Conservation (phyloP, 306 rosid species). For the Boehmeria nivea region DNA sequence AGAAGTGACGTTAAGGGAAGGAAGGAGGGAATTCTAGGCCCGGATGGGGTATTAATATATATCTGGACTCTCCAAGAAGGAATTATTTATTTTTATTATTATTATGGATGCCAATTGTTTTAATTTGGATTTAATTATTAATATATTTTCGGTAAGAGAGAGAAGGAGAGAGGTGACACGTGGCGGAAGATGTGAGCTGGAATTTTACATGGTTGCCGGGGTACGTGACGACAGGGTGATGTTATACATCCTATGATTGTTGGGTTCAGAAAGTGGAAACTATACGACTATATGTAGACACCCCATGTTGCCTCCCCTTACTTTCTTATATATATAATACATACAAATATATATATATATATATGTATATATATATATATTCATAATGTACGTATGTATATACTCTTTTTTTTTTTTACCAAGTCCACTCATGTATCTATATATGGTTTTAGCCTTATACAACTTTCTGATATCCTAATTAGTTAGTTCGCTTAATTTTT, state of each 20-base stretch:
- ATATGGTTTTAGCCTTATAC: neutral
- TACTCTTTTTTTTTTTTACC: neutral
- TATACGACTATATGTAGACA: constrained; percentile 22
- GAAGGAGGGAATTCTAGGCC: constrained; percentile 31
- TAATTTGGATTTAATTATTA: neutral
- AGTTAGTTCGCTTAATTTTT: neutral
- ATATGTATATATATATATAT: neutral
- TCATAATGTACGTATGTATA: too few species aligned
- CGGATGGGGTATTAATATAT: constrained; percentile 51
- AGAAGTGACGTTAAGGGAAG: constrained; percentile 21
- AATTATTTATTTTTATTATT: too few species aligned
- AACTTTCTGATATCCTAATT: too few species aligned
- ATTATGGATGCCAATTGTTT: too few species aligned
- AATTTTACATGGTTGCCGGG: constrained; percentile 52
- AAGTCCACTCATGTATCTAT: too few species aligned
- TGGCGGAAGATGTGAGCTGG: constrained; percentile 54
- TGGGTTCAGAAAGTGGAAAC: constrained; percentile 28
- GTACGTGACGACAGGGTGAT: constrained; percentile 54
- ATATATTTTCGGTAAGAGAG: too few species aligned
- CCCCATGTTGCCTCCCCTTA: constrained; percentile 36
- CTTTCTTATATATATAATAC: neutral
- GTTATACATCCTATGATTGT: constrained; percentile 54
- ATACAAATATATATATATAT: neutral
- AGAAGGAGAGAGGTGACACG: constrained; percentile 38
- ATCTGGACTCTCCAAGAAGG: constrained; percentile 1